Evolutionary conservation across 2,329 filamentous ascomycete species (phyloP).

Genomic region (Cladophialophora psammophila): DNA sequence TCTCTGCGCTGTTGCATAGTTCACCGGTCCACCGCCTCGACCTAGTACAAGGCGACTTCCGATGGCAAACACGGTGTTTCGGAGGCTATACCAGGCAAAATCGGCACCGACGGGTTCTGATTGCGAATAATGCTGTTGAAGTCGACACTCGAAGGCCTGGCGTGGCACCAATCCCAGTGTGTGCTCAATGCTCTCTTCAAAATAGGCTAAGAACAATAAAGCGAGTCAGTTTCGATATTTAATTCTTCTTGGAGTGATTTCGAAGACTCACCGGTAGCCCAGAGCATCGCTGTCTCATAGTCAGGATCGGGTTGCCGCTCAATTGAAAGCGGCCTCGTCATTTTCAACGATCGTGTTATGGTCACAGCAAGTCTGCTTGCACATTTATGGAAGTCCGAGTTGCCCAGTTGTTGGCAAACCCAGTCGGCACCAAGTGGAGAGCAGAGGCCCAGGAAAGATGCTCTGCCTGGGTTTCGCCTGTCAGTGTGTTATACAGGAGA

Average conservation of each 20-base stretch:
- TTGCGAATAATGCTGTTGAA: background rate
- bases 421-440: background rate
- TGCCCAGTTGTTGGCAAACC: slow-evolving; percentile 1
- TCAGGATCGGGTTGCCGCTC: slow-evolving; percentile 4
- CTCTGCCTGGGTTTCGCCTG: background rate
- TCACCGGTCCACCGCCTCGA: background rate
- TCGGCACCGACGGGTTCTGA: background rate
- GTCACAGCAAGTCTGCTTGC: background rate
- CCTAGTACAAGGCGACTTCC: background rate
- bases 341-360: slow-evolving; percentile 4
- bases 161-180: slow-evolving; percentile 3
- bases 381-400: background rate
- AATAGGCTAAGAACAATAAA: background rate
- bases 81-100: slow-evolving; percentile 1
- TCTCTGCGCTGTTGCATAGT: background rate
- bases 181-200: slow-evolving; percentile 10
- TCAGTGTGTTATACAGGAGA: too few species aligned
- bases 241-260: background rate
- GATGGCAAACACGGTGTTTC: slow-evolving; percentile 1
- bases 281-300: background rate
- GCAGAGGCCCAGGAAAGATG: background rate
- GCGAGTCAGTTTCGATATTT: background rate
- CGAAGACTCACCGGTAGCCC: background rate
- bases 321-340: background rate
- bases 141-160: background rate